These are phyloP conservation scores for Fagopyrum tataricum DNA, from an alignment of 148 eudicot species.

Conservation along the genomic window DNA sequence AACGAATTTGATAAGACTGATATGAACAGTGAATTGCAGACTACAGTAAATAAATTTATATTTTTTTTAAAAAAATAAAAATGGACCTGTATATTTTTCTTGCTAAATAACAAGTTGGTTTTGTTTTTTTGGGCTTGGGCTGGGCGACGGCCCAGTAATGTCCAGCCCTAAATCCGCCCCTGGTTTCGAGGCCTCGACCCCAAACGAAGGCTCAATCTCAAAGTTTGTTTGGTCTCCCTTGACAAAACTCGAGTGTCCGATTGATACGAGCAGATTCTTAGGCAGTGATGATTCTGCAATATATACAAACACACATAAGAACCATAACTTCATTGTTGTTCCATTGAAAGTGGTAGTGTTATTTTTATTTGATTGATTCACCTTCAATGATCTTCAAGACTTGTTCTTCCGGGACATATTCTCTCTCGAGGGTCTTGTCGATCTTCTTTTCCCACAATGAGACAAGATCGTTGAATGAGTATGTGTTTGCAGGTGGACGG, in stretches of 20 bases:
- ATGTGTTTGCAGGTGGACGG: constrained; percentile 34
- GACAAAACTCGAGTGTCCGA: constrained; percentile 38
- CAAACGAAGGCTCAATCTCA: constrained; percentile 47
- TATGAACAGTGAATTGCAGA: too few species aligned
- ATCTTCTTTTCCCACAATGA: constrained; percentile 68
- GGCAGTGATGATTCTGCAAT: constrained; percentile 34
- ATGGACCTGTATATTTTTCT: too few species aligned
- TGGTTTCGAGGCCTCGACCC: constrained; percentile 58
- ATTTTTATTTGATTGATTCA: neutral
- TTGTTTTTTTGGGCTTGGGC: too few species aligned
- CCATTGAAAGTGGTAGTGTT: neutral
- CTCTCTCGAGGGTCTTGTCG: constrained; percentile 35
- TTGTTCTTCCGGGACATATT: constrained; percentile 45
- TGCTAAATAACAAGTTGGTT: too few species aligned
- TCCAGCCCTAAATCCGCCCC: too few species aligned
- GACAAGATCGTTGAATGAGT: constrained; percentile 47
- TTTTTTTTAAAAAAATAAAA: too few species aligned
- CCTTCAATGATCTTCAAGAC: constrained; percentile 52
- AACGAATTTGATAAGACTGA: too few species aligned
- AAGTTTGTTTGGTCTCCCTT: constrained; percentile 55
- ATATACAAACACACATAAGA: neutral
- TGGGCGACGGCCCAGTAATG: too few species aligned
- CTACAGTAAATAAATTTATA: too few species aligned
- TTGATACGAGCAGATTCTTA: constrained; percentile 26
- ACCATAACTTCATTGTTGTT: neutral